Percentiles rank a stretch among this genome's conserved stretches.
Evolutionary conservation across 208 protist genomes (phyloP).

Genomic region (Leishmania tropica): DNA sequence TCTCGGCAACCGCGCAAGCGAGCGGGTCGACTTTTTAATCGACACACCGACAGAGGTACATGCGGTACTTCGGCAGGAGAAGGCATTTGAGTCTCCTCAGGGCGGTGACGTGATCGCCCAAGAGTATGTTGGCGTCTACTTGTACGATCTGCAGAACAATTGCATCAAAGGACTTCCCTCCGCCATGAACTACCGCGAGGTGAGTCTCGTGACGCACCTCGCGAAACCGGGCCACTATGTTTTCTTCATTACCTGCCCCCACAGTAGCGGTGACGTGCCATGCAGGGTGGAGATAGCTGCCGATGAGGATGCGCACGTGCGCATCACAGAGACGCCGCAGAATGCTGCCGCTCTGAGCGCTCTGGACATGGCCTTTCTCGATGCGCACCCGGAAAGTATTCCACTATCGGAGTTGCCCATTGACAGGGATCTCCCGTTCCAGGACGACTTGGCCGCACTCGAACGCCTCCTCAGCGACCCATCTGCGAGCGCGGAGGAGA

Average conservation of each 20-base stretch:
- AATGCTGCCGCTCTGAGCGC: constrained; percentile 37
- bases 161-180: constrained; percentile 40
- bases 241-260: constrained; percentile 51
- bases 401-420: constrained; percentile 44
- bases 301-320: constrained; percentile 47
- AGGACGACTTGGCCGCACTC: constrained; percentile 31
- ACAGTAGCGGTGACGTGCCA: constrained; percentile 37
- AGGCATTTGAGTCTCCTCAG: constrained; percentile 19
- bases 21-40: constrained; percentile 63
- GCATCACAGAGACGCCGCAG: constrained; percentile 56
- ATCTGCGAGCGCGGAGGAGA: constrained; percentile 33
- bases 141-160: constrained; percentile 56
- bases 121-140: constrained; percentile 58
- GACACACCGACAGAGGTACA: constrained; percentile 61
- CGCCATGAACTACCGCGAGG: constrained; percentile 65
- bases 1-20: constrained; percentile 40
- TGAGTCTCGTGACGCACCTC: constrained; percentile 48
- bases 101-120: constrained; percentile 46
- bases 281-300: constrained; percentile 59
- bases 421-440: constrained; percentile 43
- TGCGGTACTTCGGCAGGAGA: constrained; percentile 54
- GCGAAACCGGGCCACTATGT: constrained; percentile 38
- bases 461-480: constrained; percentile 34
- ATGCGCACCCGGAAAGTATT: constrained; percentile 34
- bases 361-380: constrained; percentile 58